phyloP scores from a whole-genome alignment of 1,139 yeast species.

The Suhomyces ambrosiae region DNA sequence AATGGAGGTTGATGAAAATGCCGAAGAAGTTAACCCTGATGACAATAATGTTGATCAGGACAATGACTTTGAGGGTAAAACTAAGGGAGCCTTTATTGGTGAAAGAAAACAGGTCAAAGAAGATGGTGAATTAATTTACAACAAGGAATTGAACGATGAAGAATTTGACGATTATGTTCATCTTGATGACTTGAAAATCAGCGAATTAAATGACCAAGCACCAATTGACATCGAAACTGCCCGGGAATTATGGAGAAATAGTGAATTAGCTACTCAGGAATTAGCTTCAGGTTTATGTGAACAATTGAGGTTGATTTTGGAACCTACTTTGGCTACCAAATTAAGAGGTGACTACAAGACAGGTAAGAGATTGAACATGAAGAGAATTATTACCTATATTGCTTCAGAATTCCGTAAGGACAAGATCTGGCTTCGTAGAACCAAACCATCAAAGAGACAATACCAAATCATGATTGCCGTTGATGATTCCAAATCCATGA shows the following conservation, averaged over 20 bases:
- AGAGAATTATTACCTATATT: slow-evolving; percentile 94
- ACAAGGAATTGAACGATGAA: slow-evolving; percentile 28
- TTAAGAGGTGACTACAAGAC: slow-evolving; percentile 94
- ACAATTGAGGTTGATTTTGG: slow-evolving; percentile 87
- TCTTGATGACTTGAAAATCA: slow-evolving; percentile 28
- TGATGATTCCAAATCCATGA: slow-evolving; percentile 97
- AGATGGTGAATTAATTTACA: slow-evolving; percentile 24
- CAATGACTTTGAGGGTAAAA: slow-evolving; percentile 54
- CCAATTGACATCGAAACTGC: slow-evolving; percentile 66
- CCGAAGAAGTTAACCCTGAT: slow-evolving; percentile 25
- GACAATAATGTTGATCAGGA: slow-evolving; percentile 32
- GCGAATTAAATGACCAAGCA: slow-evolving; percentile 31
- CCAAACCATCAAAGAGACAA: slow-evolving; percentile 95
- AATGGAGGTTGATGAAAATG: slow-evolving; percentile 24
- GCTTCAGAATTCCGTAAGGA: slow-evolving; percentile 98
- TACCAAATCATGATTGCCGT: slow-evolving; percentile 97
- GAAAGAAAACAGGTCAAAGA: slow-evolving; percentile 43
- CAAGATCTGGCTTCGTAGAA: slow-evolving; percentile 96
- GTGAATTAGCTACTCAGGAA: slow-evolving; percentile 84
- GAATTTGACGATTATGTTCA: slow-evolving; percentile 32
- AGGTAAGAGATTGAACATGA: slow-evolving; percentile 96
- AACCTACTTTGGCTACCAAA: slow-evolving; percentile 94
- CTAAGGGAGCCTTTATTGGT: slow-evolving; percentile 55
- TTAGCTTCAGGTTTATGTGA: slow-evolving; percentile 87
- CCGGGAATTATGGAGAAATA: slow-evolving; percentile 74